These are phyloP conservation scores for Casaregolazyma suthepensis DNA, from an alignment of 1,139 yeast genomes.

Conservation along the genomic window DNA sequence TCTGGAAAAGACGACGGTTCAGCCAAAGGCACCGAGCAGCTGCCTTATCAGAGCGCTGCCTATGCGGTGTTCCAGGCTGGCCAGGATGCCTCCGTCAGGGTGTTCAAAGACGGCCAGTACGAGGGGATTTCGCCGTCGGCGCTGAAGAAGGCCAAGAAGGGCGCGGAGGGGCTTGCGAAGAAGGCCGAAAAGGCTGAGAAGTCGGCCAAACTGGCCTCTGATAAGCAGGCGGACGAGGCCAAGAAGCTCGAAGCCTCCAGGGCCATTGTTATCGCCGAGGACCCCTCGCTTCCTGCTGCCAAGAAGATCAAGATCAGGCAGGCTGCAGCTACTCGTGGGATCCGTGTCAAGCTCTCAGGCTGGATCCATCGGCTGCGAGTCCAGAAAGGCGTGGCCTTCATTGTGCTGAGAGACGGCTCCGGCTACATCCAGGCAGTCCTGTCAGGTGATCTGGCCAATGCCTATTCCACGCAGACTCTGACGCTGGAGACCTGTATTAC, in stretches of 20 bases:
- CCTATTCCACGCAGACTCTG: slow-evolving; percentile 74
- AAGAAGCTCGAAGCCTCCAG: slow-evolving; percentile 72
- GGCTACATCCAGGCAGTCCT: slow-evolving; percentile 86
- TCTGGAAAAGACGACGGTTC: slow-evolving; percentile 58
- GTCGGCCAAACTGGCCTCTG: slow-evolving; percentile 54
- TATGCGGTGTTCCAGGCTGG: slow-evolving; percentile 55
- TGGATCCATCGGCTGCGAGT: slow-evolving; percentile 95
- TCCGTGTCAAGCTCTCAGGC: slow-evolving; percentile 75
- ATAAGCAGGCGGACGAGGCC: slow-evolving; percentile 58
- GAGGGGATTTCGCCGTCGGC: slow-evolving; percentile 87
- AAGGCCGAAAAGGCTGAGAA: slow-evolving; percentile 78
- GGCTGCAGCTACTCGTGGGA: slow-evolving; percentile 45
- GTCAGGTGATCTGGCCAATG: slow-evolving; percentile 86
- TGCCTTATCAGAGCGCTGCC: slow-evolving; percentile 79
- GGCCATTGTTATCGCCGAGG: slow-evolving; percentile 62
- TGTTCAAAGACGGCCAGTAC: slow-evolving; percentile 64
- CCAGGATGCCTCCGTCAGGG: slow-evolving; percentile 47
- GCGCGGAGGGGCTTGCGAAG: slow-evolving; percentile 86
- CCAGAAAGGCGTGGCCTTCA: slow-evolving; percentile 87
- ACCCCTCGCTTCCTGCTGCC: slow-evolving; percentile 65
- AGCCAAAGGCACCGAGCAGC: slow-evolving; percentile 51
- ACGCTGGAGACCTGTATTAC: slow-evolving; percentile 83
- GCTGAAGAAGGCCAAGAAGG: slow-evolving; percentile 92
- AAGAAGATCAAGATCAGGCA: slow-evolving; percentile 57
- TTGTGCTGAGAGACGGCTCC: slow-evolving; percentile 92